Evolutionary conservation across 2,329 filamentous ascomycete species (phyloP).

Genomic region (Paecilomyces niveus): DNA sequence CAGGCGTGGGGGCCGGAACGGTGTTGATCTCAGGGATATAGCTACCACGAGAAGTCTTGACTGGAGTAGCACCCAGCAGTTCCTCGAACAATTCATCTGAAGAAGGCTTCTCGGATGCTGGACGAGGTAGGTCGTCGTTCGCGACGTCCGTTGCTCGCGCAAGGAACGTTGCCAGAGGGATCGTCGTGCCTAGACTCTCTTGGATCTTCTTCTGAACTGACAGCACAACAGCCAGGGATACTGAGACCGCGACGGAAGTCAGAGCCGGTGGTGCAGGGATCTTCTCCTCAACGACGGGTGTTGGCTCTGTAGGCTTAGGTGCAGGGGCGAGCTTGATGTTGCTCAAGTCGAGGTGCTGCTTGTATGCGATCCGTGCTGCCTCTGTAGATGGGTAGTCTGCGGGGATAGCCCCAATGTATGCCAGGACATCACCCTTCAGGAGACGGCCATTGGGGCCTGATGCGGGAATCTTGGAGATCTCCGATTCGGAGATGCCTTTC

Average conservation of each 20-base stretch:
- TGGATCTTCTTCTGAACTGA: conserved; percentile 76
- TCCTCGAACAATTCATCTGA: conserved; percentile 83
- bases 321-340: conserved; percentile 77
- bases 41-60: conserved; percentile 48
- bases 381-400: conserved; percentile 64
- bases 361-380: conserved; percentile 64
- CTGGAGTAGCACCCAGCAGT: conserved; percentile 57
- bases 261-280: conserved; percentile 21
- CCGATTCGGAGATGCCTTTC: conserved; percentile 67
- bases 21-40: conserved; percentile 65
- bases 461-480: conserved; percentile 73
- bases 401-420: conserved; percentile 74
- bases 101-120: conserved; percentile 57
- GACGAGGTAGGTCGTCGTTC: conserved; percentile 74
- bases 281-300: conserved; percentile 23
- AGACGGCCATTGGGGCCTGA: conserved; percentile 83
- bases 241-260: conserved; percentile 56
- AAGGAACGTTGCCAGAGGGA: conserved; percentile 83
- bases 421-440: conserved; percentile 91
- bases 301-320: conserved; percentile 15
- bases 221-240: conserved; percentile 72
- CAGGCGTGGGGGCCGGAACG: conserved; percentile 32
- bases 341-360: conserved; percentile 81
- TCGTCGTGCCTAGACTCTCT: conserved; percentile 66
- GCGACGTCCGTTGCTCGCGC: conserved; percentile 76